Conservation (phyloP, 768 basidiomycete genomes). For the Lyophyllum decastes region DNA sequence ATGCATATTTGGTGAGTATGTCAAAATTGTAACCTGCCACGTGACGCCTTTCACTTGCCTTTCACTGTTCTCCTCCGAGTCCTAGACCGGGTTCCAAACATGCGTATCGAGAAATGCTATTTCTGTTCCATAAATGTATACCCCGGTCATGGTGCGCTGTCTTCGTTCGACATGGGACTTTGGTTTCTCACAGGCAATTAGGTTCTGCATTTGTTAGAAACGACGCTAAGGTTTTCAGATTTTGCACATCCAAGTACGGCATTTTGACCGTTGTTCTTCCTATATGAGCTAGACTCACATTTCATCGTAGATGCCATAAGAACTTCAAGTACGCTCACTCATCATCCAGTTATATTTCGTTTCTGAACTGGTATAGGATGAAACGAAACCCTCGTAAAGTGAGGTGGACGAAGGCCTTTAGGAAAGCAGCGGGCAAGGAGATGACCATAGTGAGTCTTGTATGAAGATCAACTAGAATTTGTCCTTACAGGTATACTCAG, state of each 20-base stretch:
- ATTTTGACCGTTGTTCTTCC: background rate
- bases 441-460: conserved; percentile 86
- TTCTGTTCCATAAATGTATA: conserved; percentile 98
- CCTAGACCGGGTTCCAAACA: too few relatives aligned
- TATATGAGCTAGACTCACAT: background rate
- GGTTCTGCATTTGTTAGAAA: conserved; percentile 97
- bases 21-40: too few relatives aligned
- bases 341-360: background rate
- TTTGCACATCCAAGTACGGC: conserved; percentile 94
- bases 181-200: conserved; percentile 25
- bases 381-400: conserved; percentile 99
- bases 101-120: conserved; percentile 98
- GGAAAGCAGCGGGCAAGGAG: conserved; percentile 98
- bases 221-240: conserved; percentile 96
- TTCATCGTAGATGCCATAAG: conserved; percentile 76
- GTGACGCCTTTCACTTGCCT: too few relatives aligned
- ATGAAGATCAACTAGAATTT: background rate
- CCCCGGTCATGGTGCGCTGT: conserved; percentile 82
- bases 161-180: background rate
- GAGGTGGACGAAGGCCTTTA: conserved; percentile 98
- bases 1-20: too few relatives aligned
- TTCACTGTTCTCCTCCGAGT: too few relatives aligned
- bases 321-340: conserved; percentile 85
- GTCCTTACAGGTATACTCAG: conserved; percentile 38
- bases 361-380: conserved; percentile 60